Evolutionary conservation across 345 rosid genomes (phyloP), one percentile per base, ranked within the genome.

Genomic region (Anacardium occidentale): DNA sequence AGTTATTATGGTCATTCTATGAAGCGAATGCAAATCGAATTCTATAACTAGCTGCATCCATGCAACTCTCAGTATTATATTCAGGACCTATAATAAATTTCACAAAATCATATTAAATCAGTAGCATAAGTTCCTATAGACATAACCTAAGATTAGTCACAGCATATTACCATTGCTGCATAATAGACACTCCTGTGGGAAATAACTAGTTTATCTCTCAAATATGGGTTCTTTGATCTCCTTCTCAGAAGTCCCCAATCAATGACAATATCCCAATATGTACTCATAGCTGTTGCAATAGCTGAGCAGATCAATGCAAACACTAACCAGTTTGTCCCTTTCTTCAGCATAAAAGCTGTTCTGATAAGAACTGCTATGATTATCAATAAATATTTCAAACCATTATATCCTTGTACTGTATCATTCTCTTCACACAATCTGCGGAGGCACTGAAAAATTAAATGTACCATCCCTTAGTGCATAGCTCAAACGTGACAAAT

Each of bases 191-290:
- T 85, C n/a, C 74, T 87, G 65, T 88, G 85, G 58, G 96, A 80
- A 60, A 90, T 75, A 25, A 90, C 71, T 11, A 90, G 83, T 66
- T 84, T 87, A 40, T 92, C 96, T 60, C 96, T 81, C 24, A 92
- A 74, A 68, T 64, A 90, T 24, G 73, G 76, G 68, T 90, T 90
- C 79, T 77, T 79, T 21, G 97, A 92, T 59, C 82, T 82, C 71
- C 88, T 80, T 52, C 82, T 80, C 51, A 90, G 78, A 11, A 92
- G 92, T 44, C 97, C 98, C 94, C 92, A 90, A 65, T 90, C 92
- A 10, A 87, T 40, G 11, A 78, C 94, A 55, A 90, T 78, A 68
- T 92, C 96, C 92, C 92, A 90, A 60, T 81, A 92, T 22, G 86
- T 85, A 69, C 76, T 89, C 80, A 82, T 70, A 3, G 71, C 71